phyloP scores from a whole-genome alignment of 2,329 filamentous ascomycete species.

The Ustulina deusta region DNA sequence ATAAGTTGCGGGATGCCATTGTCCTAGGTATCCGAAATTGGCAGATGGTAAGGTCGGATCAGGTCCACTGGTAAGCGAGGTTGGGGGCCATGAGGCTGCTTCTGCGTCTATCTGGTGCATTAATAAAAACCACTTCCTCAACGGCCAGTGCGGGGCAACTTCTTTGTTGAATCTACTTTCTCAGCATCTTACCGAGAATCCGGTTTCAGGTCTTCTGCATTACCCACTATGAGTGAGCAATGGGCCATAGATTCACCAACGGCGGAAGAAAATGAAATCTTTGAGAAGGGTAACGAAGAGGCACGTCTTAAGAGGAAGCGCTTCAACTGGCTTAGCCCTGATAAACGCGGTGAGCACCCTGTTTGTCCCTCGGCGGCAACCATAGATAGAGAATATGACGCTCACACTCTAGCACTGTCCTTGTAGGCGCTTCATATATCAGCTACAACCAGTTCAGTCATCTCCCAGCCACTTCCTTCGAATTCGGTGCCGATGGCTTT shows the following conservation, averaged over 20 bases:
- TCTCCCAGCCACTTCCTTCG: conserved; percentile 34
- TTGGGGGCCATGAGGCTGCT: conserved; percentile 2
- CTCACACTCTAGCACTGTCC: conserved; percentile 1
- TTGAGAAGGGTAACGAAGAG: not conserved
- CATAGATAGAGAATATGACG: not conserved
- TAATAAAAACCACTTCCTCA: too few relatives aligned
- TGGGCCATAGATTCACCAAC: not conserved
- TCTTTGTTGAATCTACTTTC: too few relatives aligned
- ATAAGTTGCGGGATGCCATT: not conserved
- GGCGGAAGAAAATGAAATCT: conserved; percentile 8
- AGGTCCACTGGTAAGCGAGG: too few relatives aligned
- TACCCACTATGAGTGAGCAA: not conserved
- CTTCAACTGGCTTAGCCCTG: conserved; percentile 34
- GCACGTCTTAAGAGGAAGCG: conserved; percentile 2
- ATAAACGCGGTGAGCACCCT: conserved; percentile 25
- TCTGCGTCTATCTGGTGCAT: not conserved
- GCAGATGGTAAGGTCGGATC: not conserved
- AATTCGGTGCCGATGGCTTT: conserved; percentile 37
- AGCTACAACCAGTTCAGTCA: conserved; percentile 35
- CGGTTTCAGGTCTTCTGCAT: not conserved
- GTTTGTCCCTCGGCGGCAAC: not conserved
- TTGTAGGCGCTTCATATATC: conserved; percentile 35
- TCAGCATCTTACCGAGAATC: not conserved
- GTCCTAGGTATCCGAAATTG: not conserved
- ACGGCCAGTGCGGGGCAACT: too few relatives aligned